Base-by-base conservation (phyloP, 306 rosid genomes). In the Acacia melanoxylon region DNA sequence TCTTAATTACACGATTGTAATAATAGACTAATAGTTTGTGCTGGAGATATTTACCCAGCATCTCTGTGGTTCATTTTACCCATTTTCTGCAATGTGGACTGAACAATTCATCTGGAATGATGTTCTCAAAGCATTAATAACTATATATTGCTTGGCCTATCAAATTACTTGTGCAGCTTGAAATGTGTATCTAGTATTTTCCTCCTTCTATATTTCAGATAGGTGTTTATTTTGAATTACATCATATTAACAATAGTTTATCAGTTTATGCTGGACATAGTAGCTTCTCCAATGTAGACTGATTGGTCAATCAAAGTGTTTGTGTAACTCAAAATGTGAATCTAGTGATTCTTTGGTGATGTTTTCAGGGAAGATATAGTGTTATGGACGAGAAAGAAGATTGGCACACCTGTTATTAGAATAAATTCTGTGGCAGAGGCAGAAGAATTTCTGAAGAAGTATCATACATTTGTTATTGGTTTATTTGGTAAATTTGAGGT, bases 361-460 rank as follows among this genome's bases (percentile, higher is more conserved):
- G 75, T 58, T 86, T 83, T 85, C 94, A 93, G 99, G 88, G 93
- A 89, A 82, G 98, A 93, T 65, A 91, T 95, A 75, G 98, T 93
- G 82, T 79, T 86, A 80, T 93, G 99, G 99, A 84, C 89, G 0
- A 88, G 88, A 86, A 95, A 95, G 86, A 93, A 87, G 85, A 95
- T 92, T 1, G 92, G 97, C 44, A 83, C 77, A 2, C 94, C 98
- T 83, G 91, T 93, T 76, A 82, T 86, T 77, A 86, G 88, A 72
- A 86, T 89, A 87, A 89, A 76, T 79, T 85, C 91, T 0, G 86
- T 76, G 77, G 48, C 76, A 13, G 97, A 85, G 68, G 93, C 97
- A 12, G 88, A 91, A 68, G 84, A 85, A 58, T 84, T 93, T 86
- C 88, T 93, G 66, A 82, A 61, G 78, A 95, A 91, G 89, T 78